These are phyloP conservation scores for Pseudisothecium myosuroides DNA, from an alignment of 225 moss, liverwort and hornwort species.

Conservation along the genomic window DNA sequence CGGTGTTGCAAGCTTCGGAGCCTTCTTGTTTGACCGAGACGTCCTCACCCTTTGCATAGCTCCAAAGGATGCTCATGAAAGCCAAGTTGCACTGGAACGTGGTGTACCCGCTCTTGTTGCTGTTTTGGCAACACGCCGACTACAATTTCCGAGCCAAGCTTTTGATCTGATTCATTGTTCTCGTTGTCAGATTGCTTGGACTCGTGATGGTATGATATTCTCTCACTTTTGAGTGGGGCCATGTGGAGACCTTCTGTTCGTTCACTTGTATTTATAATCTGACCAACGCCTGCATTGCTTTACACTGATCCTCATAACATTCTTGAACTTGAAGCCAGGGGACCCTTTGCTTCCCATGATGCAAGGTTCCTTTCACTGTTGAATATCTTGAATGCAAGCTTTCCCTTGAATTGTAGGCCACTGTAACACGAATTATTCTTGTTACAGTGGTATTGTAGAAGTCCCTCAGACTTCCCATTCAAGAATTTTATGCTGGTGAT, in stretches of 20 bases:
- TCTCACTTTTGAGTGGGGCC: background rate
- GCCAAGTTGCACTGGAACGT: conserved; percentile 65
- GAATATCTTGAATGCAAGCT: background rate
- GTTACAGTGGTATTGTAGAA: background rate
- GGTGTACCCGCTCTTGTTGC: conserved; percentile 66
- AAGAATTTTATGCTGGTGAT: background rate
- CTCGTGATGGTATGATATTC: conserved; percentile 41
- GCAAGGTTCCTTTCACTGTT: background rate
- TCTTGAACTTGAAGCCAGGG: background rate
- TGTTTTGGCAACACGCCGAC: conserved; percentile 49
- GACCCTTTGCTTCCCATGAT: background rate
- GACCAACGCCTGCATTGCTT: background rate
- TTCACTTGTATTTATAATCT: too few relatives aligned
- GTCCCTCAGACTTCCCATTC: too few relatives aligned
- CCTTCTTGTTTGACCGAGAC: conserved; percentile 47
- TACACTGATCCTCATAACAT: background rate
- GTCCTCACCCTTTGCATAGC: conserved; percentile 63
- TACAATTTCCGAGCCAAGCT: conserved; percentile 65
- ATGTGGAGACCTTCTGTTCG: background rate
- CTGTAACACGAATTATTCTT: background rate
- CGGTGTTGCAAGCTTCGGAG: conserved; percentile 65
- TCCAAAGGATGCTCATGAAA: conserved; percentile 45
- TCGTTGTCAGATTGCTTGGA: conserved; percentile 54
- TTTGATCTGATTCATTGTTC: conserved; percentile 79
- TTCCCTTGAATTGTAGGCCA: background rate